Conservation (phyloP, 2,329 filamentous ascomycete genomes). For the Beauveria caledonica region DNA sequence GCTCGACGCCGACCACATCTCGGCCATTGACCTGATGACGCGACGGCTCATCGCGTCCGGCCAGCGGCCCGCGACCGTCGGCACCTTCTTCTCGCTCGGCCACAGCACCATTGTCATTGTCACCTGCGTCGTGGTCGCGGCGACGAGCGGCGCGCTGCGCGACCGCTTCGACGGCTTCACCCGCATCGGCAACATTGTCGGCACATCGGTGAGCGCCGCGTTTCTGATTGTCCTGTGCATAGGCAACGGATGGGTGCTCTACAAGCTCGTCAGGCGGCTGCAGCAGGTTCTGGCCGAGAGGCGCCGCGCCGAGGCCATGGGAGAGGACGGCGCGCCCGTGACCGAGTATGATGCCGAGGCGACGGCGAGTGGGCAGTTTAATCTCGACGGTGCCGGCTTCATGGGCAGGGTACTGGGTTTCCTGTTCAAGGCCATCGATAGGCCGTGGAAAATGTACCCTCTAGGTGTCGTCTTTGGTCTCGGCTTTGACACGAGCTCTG, state of each 20-base stretch:
- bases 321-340: slow-evolving; percentile 19
- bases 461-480: slow-evolving; percentile 82
- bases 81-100: slow-evolving; percentile 88
- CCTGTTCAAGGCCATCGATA: slow-evolving; percentile 66
- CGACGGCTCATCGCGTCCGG: slow-evolving; percentile 78
- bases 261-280: slow-evolving; percentile 64
- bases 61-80: slow-evolving; percentile 81
- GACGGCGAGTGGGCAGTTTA: slow-evolving; percentile 42
- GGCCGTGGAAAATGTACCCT: slow-evolving; percentile 94
- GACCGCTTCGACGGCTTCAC: slow-evolving; percentile 74
- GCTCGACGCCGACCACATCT: slow-evolving; percentile 88
- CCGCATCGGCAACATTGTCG: slow-evolving; percentile 77
- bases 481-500: slow-evolving; percentile 91
- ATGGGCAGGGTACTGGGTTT: slow-evolving; percentile 62
- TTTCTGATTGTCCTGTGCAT: slow-evolving; percentile 76
- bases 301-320: slow-evolving; percentile 17
- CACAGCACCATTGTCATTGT: slow-evolving; percentile 89
- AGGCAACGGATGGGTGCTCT: slow-evolving; percentile 81
- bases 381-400: slow-evolving; percentile 69
- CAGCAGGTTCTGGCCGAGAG: slow-evolving; percentile 44
- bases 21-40: slow-evolving; percentile 91
- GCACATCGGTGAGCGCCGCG: slow-evolving; percentile 74
- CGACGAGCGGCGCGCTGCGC: slow-evolving; percentile 75
- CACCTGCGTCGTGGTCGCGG: slow-evolving; percentile 86
- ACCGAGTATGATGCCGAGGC: slow-evolving; percentile 21